These are phyloP conservation scores for Colletotrichum sp. DNA, from an alignment of 2,329 filamentous ascomycete genomes.

Conservation along the genomic window DNA sequence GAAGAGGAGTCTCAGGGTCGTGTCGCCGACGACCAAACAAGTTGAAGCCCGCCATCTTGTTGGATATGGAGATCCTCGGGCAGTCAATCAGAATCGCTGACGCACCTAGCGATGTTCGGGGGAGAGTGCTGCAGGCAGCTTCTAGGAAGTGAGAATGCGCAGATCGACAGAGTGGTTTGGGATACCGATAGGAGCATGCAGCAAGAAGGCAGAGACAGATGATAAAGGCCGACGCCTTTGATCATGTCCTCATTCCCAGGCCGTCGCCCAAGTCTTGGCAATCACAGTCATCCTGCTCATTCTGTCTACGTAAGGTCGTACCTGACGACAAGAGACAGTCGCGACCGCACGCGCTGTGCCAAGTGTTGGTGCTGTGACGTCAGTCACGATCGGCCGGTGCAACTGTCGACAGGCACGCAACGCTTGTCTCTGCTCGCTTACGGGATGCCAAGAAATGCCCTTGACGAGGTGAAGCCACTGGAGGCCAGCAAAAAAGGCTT, in stretches of 20 bases:
- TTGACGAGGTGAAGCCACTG: not conserved
- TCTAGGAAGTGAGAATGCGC: not conserved
- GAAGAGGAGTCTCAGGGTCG: not conserved
- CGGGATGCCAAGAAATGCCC: not conserved
- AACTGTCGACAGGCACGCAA: not conserved
- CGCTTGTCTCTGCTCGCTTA: not conserved
- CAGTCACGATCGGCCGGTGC: not conserved
- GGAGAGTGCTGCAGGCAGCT: not conserved
- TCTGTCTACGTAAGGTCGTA: not conserved
- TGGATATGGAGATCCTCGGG: not conserved
- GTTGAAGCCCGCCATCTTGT: not conserved
- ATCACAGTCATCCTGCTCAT: not conserved
- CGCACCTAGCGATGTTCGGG: not conserved
- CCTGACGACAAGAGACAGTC: not conserved
- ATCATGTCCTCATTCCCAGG: not conserved
- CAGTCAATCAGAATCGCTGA: not conserved
- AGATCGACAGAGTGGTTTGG: not conserved
- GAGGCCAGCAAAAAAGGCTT: slow-evolving; percentile 9
- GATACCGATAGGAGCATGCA: not conserved
- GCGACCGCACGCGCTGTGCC: not conserved
- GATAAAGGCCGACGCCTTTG: not conserved
- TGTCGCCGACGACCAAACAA: not conserved
- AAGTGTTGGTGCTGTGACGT: slow-evolving; percentile 3
- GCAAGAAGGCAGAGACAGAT: not conserved
- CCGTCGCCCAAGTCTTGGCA: not conserved